Base-by-base conservation (phyloP, 768 basidiomycete species). In the Glaciozyma martinii region DNA sequence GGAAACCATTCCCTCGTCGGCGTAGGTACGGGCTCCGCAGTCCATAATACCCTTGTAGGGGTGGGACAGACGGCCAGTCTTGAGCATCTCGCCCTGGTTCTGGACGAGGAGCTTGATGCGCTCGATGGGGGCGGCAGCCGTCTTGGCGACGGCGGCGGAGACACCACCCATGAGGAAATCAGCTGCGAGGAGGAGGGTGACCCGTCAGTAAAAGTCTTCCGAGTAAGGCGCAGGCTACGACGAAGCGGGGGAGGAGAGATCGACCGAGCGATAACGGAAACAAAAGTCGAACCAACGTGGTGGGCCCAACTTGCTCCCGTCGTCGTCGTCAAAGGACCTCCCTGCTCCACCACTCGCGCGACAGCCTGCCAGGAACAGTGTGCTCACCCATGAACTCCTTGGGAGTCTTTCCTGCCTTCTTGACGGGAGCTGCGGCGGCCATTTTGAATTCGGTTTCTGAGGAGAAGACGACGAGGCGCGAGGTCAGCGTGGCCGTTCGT, bases 81-180 rank as follows among this genome's bases (percentile, higher is more conserved):
- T 98, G 83, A 98, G 95, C 95, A 98, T 99, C 83, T 98, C 95
- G 84, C 93, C 94, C 85, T 98, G 94, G 70, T 68, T 68, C 62
- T 68, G 70, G 43, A 71, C 66, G 44, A 71, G 43, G 56, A 70
- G 86, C 80, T 99, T 99, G 80, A 99, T 94, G 77, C 95, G 92
- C 85, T 98, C 95, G 76, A 99, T 99, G 80, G 95, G 95, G 71
- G 95, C 95, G 74, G 95, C 95, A 71, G 88, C 89, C 72, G 95
- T 98, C 85, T 99, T 99, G 62, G 95, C 88, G 78, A 98, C 90
- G 73, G 95, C 95, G 71, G 79, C 78, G 40, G 89, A 89, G 74
- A 90, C 87, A 85, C 89, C 90, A 77, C 90, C 90, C 90, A 92
- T 92, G 80, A 92, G 76, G 85, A 92, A 92, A 78, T 92, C 90